Percentiles rank a stretch among this genome's conserved stretches.
These are phyloP conservation scores for Planoprotostelium fungivorum DNA, from an alignment of 78 protist species.

Conservation along the genomic window DNA sequence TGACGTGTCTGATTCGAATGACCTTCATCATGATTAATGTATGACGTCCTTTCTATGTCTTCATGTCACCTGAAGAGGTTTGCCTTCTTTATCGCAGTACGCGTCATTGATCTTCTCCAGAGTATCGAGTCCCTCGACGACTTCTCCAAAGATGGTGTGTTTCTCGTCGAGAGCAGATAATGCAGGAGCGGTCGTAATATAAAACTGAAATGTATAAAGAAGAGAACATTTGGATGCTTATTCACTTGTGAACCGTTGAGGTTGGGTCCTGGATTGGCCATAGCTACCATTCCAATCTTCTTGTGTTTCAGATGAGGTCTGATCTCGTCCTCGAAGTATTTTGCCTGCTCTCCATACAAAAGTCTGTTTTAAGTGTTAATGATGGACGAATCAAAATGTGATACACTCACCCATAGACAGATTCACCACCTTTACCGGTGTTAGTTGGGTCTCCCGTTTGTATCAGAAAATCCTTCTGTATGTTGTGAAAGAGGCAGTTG, in stretches of 20 bases:
- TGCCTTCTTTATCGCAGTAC: slow-evolving; percentile 50
- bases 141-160: slow-evolving; percentile 91
- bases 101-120: slow-evolving; percentile 60
- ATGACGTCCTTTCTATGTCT: slow-evolving; percentile 16
- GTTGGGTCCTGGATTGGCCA: slow-evolving; percentile 62
- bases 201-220: slow-evolving; percentile 61
- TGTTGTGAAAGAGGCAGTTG: slow-evolving; percentile 74
- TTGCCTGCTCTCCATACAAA: slow-evolving; percentile 65
- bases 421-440: slow-evolving; percentile 87
- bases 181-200: slow-evolving; percentile 64
- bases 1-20: slow-evolving; percentile 84
- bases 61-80: slow-evolving; percentile 60
- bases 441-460: slow-evolving; percentile 94
- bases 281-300: slow-evolving; percentile 58
- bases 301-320: slow-evolving; percentile 36
- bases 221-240: not conserved
- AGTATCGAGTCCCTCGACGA: slow-evolving; percentile 86
- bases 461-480: slow-evolving; percentile 74
- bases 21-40: slow-evolving; percentile 27
- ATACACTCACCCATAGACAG: slow-evolving; percentile 60
- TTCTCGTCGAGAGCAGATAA: slow-evolving; percentile 77
- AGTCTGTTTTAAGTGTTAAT: not conserved
- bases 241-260: slow-evolving; percentile 55
- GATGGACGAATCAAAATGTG: not conserved
- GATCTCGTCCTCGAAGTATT: slow-evolving; percentile 85